phyloP scores from a whole-genome alignment of 768 basidiomycete species.

The Podaxis rugospora region DNA sequence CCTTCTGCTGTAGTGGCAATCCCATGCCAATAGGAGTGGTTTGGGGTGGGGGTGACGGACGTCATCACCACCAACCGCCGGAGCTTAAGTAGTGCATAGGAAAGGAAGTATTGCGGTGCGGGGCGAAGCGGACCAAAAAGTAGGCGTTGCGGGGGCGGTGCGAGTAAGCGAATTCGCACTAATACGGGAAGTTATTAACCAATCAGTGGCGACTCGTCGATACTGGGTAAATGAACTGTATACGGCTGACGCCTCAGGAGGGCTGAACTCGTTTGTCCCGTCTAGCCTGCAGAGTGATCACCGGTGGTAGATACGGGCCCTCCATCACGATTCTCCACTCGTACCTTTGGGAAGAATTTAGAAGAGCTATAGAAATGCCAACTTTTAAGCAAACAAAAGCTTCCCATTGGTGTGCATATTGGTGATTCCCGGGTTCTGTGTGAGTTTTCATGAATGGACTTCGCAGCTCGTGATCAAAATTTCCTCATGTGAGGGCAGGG shows the following conservation, averaged over 20 bases:
- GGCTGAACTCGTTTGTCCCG: neutral
- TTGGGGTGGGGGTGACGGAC: no score
- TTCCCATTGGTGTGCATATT: neutral
- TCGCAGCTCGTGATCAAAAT: neutral
- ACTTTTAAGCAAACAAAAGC: neutral
- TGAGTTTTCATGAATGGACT: neutral
- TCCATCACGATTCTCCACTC: neutral
- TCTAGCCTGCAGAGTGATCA: neutral
- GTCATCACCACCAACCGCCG: neutral
- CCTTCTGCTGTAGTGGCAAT: neutral
- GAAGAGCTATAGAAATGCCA: neutral
- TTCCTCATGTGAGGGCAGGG: neutral
- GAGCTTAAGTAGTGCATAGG: neutral
- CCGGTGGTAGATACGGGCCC: neutral
- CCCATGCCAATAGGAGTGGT: neutral
- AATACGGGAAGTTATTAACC: neutral
- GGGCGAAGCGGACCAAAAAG: conserved; percentile 2
- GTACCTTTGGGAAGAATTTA: neutral
- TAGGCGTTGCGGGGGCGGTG: neutral
- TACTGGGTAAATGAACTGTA: neutral
- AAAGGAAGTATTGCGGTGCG: neutral
- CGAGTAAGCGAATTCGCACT: neutral
- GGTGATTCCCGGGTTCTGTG: neutral
- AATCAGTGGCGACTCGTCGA: neutral
- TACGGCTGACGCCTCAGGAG: neutral